Percentiles rank a stretch among this genome's conserved stretches.
phyloP scores from a whole-genome alignment of 805 yeast species.

The Monosporozyma servazzii region DNA sequence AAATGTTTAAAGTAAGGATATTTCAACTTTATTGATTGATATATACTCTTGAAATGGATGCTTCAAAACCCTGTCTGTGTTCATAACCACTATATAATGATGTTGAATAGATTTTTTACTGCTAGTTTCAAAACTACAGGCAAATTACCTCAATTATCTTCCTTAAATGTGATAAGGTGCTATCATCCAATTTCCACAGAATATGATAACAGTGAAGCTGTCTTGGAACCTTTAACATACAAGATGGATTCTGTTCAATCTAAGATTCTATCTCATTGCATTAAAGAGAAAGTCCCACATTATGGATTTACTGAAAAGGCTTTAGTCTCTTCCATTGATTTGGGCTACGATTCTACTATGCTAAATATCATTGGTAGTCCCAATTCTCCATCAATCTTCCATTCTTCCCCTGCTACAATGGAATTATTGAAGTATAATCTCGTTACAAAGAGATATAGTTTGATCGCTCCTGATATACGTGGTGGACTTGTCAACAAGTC shows the following conservation, averaged over 20 bases:
- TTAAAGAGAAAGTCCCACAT: constrained; percentile 23
- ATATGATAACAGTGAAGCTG: constrained; percentile 11
- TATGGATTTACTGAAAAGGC: constrained; percentile 28
- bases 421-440: constrained; percentile 51
- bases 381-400: constrained; percentile 26
- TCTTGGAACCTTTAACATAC: constrained; percentile 20
- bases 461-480: constrained; percentile 27
- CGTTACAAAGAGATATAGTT: constrained; percentile 37
- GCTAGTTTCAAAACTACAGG: not conserved
- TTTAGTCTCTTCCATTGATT: constrained; percentile 20
- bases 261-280: constrained; percentile 19
- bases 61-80: not conserved
- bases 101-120: not conserved
- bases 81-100: not conserved
- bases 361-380: constrained; percentile 25
- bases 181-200: constrained; percentile 24
- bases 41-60: not conserved
- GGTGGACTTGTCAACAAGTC: not conserved
- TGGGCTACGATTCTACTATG: constrained; percentile 22
- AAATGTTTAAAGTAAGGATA: not conserved
- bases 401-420: constrained; percentile 28
- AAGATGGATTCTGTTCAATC: constrained; percentile 22
- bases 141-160: not conserved
- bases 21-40: not conserved
- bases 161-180: constrained; percentile 5